A percentile compares a stretch with the other conserved stretches of the same genome.
These are phyloP conservation scores for Trametes pubescens DNA, from an alignment of 1,284 basidiomycete genomes.

Conservation along the genomic window DNA sequence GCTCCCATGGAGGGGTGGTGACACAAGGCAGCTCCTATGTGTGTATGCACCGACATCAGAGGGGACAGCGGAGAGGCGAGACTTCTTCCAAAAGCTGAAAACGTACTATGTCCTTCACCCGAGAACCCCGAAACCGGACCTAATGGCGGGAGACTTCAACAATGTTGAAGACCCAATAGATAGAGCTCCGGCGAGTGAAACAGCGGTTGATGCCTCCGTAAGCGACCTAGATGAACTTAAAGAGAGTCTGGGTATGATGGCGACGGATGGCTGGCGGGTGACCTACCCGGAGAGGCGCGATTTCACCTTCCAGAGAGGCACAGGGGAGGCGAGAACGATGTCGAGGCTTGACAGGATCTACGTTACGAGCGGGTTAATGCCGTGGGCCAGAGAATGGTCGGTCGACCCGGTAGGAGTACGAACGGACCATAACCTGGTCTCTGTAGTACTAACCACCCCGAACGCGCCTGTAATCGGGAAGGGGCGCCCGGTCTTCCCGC, in stretches of 20 bases:
- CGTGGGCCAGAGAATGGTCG: conserved; percentile 37
- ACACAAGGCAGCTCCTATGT: conserved; percentile 37
- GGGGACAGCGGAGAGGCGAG: conserved; percentile 32
- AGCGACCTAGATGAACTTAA: conserved; percentile 14
- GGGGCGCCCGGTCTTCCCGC: conserved; percentile 43
- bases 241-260: conserved; percentile 6
- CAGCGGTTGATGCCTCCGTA: conserved; percentile 27
- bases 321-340: conserved; percentile 17
- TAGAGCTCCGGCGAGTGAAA: background rate
- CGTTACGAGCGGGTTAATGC: background rate
- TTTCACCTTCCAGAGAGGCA: conserved; percentile 39
- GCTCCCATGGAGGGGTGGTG: conserved; percentile 27
- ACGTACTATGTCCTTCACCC: conserved; percentile 18
- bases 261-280: conserved; percentile 48
- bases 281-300: conserved; percentile 36
- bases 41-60: conserved; percentile 49
- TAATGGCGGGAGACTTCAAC: too few relatives aligned
- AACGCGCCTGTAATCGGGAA: conserved; percentile 40
- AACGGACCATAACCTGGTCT: conserved; percentile 34
- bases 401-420: conserved; percentile 19
- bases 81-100: conserved; percentile 42
- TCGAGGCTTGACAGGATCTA: conserved; percentile 52
- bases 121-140: conserved; percentile 36
- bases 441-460: conserved; percentile 33
- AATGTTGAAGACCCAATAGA: conserved; percentile 50